Conservation (phyloP, 2,329 filamentous ascomycete species). For the Botrytis galanthina region DNA sequence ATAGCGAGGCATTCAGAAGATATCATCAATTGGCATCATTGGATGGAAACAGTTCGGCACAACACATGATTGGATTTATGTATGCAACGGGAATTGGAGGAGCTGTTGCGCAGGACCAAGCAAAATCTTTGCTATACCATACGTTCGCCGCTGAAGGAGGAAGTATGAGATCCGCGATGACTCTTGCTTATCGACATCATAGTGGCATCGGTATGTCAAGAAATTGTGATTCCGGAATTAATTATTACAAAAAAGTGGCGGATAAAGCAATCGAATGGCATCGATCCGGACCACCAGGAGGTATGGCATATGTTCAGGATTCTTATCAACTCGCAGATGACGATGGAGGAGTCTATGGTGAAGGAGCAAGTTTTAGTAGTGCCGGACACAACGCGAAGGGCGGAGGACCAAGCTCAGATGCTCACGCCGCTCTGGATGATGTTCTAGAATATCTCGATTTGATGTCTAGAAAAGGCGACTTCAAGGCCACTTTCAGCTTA, state of each 20-base stretch:
- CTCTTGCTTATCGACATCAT: conserved; percentile 81
- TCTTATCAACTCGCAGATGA: conserved; percentile 87
- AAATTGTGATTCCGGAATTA: conserved; percentile 79
- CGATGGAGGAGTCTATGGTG: conserved; percentile 86
- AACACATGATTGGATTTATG: conserved; percentile 94
- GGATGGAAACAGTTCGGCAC: conserved; percentile 85
- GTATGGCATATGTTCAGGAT: conserved; percentile 72
- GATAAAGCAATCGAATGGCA: conserved; percentile 90
- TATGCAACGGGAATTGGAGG: conserved; percentile 89
- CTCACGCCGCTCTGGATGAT: conserved; percentile 85
- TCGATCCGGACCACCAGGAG: conserved; percentile 85
- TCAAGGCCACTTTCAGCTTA: conserved; percentile 66
- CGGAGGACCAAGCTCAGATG: conserved; percentile 70
- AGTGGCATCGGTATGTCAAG: conserved; percentile 80
- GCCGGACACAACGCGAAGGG: conserved; percentile 79
- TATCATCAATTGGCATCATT: conserved; percentile 75
- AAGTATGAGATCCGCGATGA: conserved; percentile 88
- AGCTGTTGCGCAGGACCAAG: conserved; percentile 80
- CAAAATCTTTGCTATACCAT: conserved; percentile 88
- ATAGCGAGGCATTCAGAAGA: conserved; percentile 73
- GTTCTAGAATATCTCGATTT: conserved; percentile 85
- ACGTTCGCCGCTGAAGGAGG: conserved; percentile 86
- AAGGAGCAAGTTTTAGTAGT: conserved; percentile 87
- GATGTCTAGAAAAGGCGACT: conserved; percentile 71
- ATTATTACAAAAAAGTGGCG: conserved; percentile 90